Base-by-base conservation (phyloP, 2,329 filamentous ascomycete species). In the Fusarium fracticaudum region DNA sequence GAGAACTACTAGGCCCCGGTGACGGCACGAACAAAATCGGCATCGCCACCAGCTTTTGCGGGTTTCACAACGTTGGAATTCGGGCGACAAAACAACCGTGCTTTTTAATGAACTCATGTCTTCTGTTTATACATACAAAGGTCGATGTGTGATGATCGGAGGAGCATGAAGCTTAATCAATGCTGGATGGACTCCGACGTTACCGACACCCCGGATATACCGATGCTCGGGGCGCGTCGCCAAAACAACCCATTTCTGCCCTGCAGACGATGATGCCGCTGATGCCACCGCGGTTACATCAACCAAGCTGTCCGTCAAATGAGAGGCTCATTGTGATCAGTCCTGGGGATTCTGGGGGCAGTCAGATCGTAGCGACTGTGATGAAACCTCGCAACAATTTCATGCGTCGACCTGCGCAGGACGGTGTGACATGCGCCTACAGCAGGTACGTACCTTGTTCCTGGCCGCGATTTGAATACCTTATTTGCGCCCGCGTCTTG, bases 141-240 rank as follows among this genome's bases (percentile, higher is more conserved):
- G 14, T 24, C 20, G 31, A 47, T 15, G 24, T 24, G 35, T 47
- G 41, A 29, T n/a, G 48, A 59, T 20, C 33, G 22, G 41, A 43
- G 20, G n/a, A 26, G 33, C n/a, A 24, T n/a, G n/a, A 44, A 59
- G 50, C n/a, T 51, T 40, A 22, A 50, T 55, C 22, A 35, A 47
- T 43, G 59, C 22, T 40, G 43, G 51, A 38, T 35, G 31, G 29
- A 51, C 40, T 63, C 71, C 70, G 66, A 73, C 48, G 40, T 67
- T 73, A 60, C 71, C 70, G 70, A 73, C 51, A 41, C 48, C 53
- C 70, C 61, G 70, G 70, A 41, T 63, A 67, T 71, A 60, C 57
- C 58, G 61, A 74, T 74, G 60, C 67, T 48, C 60, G 67, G 62
- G 68, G 50, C 40, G 41, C 43, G 38, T 60, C 41, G 40, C 26